A percentile compares a stretch with the other conserved stretches of the same genome.
Conservation (phyloP, 257 asterid genomes). For the Striga asiatica region DNA sequence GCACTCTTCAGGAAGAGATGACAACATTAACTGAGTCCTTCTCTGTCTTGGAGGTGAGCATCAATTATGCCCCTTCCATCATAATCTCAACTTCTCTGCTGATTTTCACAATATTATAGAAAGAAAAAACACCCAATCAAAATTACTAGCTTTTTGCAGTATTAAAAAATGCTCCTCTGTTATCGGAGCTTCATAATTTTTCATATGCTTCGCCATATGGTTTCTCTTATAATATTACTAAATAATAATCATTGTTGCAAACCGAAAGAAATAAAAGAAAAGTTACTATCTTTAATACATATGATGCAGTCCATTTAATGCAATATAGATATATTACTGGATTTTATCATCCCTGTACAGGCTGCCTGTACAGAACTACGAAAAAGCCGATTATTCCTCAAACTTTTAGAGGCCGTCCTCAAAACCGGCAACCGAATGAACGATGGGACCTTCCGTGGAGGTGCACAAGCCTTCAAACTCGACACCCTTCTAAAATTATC, state of each 20-base stretch:
- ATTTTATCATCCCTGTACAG: slow-evolving; percentile 23
- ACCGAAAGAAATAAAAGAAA: neutral
- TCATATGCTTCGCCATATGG: too few relatives aligned
- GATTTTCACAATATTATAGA: neutral
- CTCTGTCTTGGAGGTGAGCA: slow-evolving; percentile 62
- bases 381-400: slow-evolving; percentile 70
- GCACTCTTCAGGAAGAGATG: slow-evolving; percentile 65
- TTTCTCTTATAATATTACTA: neutral
- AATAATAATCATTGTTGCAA: neutral
- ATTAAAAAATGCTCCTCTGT: neutral
- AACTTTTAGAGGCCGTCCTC: slow-evolving; percentile 91
- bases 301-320: neutral
- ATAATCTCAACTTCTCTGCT: too few relatives aligned
- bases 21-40: slow-evolving; percentile 47
- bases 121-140: neutral
- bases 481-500: slow-evolving; percentile 78
- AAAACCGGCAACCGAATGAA: slow-evolving; percentile 98
- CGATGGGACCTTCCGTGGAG: slow-evolving; percentile 85
- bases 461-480: slow-evolving; percentile 93
- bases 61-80: too few relatives aligned
- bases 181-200: too few relatives aligned
- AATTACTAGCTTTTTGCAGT: neutral
- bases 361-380: slow-evolving; percentile 86
- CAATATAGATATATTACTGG: neutral
- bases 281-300: neutral